Evolutionary conservation across 345 rosid genomes (phyloP), one percentile per base, ranked within the genome.

Genomic region (Ricinus communis): DNA sequence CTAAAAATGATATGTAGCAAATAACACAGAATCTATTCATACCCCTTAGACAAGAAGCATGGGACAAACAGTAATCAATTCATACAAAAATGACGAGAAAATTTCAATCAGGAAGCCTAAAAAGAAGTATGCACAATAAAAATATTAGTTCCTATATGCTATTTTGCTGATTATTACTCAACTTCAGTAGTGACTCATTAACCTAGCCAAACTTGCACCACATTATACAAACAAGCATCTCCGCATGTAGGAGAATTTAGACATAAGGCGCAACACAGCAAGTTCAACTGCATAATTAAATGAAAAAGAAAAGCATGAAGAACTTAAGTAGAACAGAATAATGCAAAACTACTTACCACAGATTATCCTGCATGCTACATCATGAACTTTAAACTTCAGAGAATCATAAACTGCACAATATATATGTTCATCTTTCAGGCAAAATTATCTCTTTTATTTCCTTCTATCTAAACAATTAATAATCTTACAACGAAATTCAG

Each of bases 401-500:
- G 47, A 43, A 43, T 43, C 8, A 43, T 1, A 4, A 43, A 8
- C 14, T 8, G 47, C 47, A 43, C 12, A 43, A 8, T 8, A 43
- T 8, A 43, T 12, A 43, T 8, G 47, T 9, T 3, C 14, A 43
- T 43, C 8, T 8, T 43, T 12, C 47, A 43, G 47, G 12, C 1
- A 1, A 43, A 43, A 43, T 43, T 43, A 8, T 43, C 47, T 33
- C 38, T 33, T 43, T 43, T 43, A 43, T 4, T 43, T 8, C 0
- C 31, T 40, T 49, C 53, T 24, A n/a, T 55, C 36, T 14, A 12
- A 46, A 40, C 51, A 36, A 46, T 22, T 27, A 63, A 46, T 55
- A 30, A 69, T 25, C 36, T 68, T 53, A 63, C 65, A 69, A 63
- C n/a, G 69, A 50, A 62, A 55, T 43, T 69, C 25, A 45, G 59